Conservation (phyloP, 2,329 filamentous ascomycete genomes). For the Tricladium varicosporioides region DNA sequence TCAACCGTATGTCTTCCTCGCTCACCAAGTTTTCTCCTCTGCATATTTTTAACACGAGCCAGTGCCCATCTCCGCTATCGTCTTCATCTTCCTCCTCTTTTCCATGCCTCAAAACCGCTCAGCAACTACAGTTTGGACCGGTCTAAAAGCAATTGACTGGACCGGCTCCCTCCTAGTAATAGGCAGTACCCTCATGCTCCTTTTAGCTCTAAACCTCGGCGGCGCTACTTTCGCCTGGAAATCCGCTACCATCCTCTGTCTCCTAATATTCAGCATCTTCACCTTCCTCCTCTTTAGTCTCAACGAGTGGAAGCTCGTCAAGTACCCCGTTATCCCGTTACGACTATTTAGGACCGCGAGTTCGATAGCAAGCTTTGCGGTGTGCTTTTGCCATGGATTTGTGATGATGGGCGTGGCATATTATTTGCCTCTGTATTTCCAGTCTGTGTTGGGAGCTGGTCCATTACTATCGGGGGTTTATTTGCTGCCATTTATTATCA, state of each 20-base stretch:
- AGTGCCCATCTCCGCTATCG: slow-evolving; percentile 28
- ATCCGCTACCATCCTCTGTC: slow-evolving; percentile 32
- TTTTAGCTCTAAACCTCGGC: slow-evolving; percentile 83
- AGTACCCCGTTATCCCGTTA: slow-evolving; percentile 76
- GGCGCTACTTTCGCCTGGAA: slow-evolving; percentile 66
- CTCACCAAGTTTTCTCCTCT: background rate
- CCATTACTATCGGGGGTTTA: slow-evolving; percentile 76
- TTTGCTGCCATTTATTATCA: slow-evolving; percentile 66
- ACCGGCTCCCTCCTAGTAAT: slow-evolving; percentile 58
- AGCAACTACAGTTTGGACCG: slow-evolving; percentile 57
- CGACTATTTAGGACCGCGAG: slow-evolving; percentile 66
- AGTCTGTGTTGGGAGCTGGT: slow-evolving; percentile 41
- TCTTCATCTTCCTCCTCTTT: slow-evolving; percentile 54
- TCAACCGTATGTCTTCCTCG: slow-evolving; percentile 1
- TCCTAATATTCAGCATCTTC: slow-evolving; percentile 61
- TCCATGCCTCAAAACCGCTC: slow-evolving; percentile 67
- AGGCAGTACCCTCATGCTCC: slow-evolving; percentile 78
- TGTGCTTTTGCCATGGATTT: slow-evolving; percentile 73
- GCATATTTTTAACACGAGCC: background rate
- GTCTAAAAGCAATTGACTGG: slow-evolving; percentile 61
- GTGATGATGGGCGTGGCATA: slow-evolving; percentile 27
- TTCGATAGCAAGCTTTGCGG: slow-evolving; percentile 63
- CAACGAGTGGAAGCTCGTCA: slow-evolving; percentile 71
- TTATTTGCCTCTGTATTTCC: slow-evolving; percentile 65
- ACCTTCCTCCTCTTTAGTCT: slow-evolving; percentile 60